phyloP scores from a whole-genome alignment of 257 asterid species.

The Asclepias syriaca region DNA sequence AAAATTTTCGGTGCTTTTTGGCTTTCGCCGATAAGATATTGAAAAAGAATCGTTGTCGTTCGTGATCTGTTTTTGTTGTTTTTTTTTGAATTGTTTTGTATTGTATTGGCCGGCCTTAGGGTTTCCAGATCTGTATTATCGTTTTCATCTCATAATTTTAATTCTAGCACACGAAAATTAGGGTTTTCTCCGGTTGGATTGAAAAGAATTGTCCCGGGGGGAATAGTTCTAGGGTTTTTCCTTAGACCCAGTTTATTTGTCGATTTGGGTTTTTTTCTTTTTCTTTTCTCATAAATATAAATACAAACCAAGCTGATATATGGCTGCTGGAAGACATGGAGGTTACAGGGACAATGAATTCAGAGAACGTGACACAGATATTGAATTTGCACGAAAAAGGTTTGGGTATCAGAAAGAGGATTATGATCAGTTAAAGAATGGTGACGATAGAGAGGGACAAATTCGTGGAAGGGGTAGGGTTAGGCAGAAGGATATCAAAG shows the following conservation, averaged over 20 bases:
- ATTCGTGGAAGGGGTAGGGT: slow-evolving; percentile 33
- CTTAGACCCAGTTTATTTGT: slow-evolving; percentile 1
- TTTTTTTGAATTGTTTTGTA: neutral
- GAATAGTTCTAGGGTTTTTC: slow-evolving; percentile 21
- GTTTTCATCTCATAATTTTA: neutral
- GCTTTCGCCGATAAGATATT: neutral
- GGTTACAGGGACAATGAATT: slow-evolving; percentile 58
- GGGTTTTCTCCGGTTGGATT: neutral
- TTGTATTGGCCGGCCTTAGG: neutral
- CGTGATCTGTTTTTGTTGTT: neutral
- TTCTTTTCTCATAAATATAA: neutral
- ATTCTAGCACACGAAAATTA: neutral
- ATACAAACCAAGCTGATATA: slow-evolving; percentile 10
- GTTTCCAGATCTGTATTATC: slow-evolving; percentile 1
- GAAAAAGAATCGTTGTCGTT: neutral
- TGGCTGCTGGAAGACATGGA: slow-evolving; percentile 82
- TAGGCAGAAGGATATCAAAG: slow-evolving; percentile 54
- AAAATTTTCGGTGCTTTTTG: neutral
- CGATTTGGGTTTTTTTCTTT: neutral
- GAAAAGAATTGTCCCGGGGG: neutral
- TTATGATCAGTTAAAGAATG: slow-evolving; percentile 42
- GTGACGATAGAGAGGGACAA: slow-evolving; percentile 26
- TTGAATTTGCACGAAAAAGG: slow-evolving; percentile 43
- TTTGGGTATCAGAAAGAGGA: slow-evolving; percentile 39
- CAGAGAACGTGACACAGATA: slow-evolving; percentile 51